Evolutionary conservation across 345 rosid species (phyloP).

Genomic region (Acer saccharum): DNA sequence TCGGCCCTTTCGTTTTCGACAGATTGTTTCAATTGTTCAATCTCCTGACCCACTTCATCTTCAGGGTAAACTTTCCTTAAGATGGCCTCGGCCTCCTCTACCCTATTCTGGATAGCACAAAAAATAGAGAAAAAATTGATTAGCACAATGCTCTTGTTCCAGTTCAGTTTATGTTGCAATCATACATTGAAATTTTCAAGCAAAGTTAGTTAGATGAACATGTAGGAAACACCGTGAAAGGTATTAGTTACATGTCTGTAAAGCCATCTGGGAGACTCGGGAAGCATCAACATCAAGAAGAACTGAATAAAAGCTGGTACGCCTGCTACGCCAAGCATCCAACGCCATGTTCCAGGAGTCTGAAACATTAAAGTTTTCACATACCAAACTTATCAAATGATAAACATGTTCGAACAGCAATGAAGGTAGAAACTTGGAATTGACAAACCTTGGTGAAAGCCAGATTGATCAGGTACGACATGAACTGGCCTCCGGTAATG

Average conservation of each 20-base stretch:
- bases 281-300: conserved; percentile 60
- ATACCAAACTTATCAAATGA: neutral
- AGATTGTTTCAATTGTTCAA: conserved; percentile 47
- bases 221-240: too few relatives aligned
- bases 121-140: neutral
- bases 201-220: too few relatives aligned
- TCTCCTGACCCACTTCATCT: conserved; percentile 64
- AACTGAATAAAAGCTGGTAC: conserved; percentile 69
- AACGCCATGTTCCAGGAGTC: conserved; percentile 83
- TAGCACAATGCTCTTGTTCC: neutral
- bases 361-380: conserved; percentile 17
- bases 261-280: conserved; percentile 94
- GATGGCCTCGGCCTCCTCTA: conserved; percentile 61
- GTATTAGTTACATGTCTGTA: conserved; percentile 45
- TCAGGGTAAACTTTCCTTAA: conserved; percentile 63
- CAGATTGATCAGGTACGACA: conserved; percentile 81
- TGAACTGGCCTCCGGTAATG: conserved; percentile 84
- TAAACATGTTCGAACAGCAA: neutral
- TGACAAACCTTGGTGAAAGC: conserved; percentile 64
- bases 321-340: conserved; percentile 92
- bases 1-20: conserved; percentile 60
- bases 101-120: conserved; percentile 34
- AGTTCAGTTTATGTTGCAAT: too few relatives aligned
- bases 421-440: neutral
- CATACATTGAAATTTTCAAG: too few relatives aligned